Evolutionary conservation across 345 rosid species (phyloP), one percentile per base, ranked within the genome.

Genomic region (Lepidium sativum): DNA sequence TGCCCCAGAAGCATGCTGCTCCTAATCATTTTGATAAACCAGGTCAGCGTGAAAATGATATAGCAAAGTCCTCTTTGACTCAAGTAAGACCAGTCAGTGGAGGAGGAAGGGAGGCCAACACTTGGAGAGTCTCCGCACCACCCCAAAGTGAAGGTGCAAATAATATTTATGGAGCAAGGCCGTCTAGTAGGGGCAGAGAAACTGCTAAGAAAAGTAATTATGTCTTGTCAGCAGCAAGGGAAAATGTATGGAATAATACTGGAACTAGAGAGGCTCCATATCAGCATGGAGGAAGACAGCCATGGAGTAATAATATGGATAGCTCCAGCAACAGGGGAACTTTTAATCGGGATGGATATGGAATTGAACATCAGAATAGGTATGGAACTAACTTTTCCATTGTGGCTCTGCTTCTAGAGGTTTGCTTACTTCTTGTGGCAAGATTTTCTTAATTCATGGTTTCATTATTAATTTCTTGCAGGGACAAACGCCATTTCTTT

Each of bases 51-150:
- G 92, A 80, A 65, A 81, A 78, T 82, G 94, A 82, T 60, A 71
- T 80, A 78, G 81, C 79, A 33, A 83, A 78, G 63, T 67, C 79
- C 65, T 76, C 86, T 76, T 76, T 85, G 70, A 70, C 81, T 70
- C 89, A 87, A 84, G 70, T 49, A 42, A 82, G 79, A 79, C 57
- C 70, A 17, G 60, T 77, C 6, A 78, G 86, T 55, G 97, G 87
- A 72, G 97, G 86, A 77, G 90, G 80, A 54, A 77, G 69, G 72
- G 94, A 85, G 68, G 83, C 83, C 39, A 85, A 75, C 74, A 67
- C 81, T 34, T 86, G 96, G 99, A 83, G 86, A 82, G 76, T 69
- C 63, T 79, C 87, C 64, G 68, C 86, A 42, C 80, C 83, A 34
- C 73, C 78, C 61, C 73, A 78, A 63, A 87, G 76, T 63, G 99